A percentile compares a stretch with the other conserved stretches of the same genome.
Conservation (phyloP, 345 rosid species). For the Citrus unshiu region DNA sequence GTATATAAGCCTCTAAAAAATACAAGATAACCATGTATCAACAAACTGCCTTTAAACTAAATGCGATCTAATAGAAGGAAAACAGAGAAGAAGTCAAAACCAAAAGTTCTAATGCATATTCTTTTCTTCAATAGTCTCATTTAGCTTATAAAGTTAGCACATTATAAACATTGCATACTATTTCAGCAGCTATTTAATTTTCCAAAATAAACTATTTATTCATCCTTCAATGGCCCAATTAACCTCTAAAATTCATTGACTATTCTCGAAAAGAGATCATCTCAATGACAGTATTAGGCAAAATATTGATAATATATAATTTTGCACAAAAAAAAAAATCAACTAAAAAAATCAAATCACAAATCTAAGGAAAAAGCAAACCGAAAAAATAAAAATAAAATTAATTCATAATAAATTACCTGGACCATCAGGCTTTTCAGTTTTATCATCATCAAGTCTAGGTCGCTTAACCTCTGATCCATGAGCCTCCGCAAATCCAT, state of each 20-base stretch:
- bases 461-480: constrained; percentile 39
- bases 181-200: neutral
- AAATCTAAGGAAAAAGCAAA: neutral
- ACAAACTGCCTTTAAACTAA: neutral
- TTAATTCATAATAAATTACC: constrained; percentile 28
- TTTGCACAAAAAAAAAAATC: neutral
- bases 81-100: neutral
- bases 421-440: constrained; percentile 31
- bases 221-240: too few relatives aligned
- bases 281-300: neutral
- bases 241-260: neutral
- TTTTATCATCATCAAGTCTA: constrained; percentile 36
- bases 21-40: too few relatives aligned
- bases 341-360: neutral
- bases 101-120: neutral
- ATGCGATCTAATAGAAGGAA: neutral
- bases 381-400: too few relatives aligned
- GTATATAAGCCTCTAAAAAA: too few relatives aligned
- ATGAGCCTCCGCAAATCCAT: constrained; percentile 20
- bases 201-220: neutral
- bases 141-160: neutral
- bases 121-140: neutral
- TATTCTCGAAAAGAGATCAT: too few relatives aligned
- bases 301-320: too few relatives aligned
- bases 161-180: neutral